phyloP scores from a whole-genome alignment of 192 early-diverging fungal genomes.

The Entophlyctis helioformis region DNA sequence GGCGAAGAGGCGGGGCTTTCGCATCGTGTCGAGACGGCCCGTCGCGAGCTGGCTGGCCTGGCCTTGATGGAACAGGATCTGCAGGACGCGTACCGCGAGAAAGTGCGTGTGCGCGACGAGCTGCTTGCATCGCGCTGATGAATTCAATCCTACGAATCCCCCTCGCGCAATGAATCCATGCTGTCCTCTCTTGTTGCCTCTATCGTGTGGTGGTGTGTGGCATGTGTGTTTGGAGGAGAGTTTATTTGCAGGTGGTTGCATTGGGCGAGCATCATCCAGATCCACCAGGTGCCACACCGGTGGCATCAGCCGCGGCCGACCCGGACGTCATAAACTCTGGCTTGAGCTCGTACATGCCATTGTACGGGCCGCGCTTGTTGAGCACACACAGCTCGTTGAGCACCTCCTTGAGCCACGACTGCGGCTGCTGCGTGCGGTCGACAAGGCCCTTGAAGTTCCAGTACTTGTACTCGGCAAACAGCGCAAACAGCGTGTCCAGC shows the following conservation, averaged over 20 bases:
- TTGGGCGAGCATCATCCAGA: no score
- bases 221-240: no score
- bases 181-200: no score
- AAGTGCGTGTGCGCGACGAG: conserved; percentile 36
- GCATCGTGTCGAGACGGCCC: conserved; percentile 37
- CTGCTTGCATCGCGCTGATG: conserved; percentile 5
- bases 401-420: conserved; percentile 72
- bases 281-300: no score
- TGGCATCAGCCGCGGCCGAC: no score
- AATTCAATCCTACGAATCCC: no score
- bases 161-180: no score
- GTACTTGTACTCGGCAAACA: conserved; percentile 69
- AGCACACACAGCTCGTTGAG: conserved; percentile 65
- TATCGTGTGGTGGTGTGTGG: no score
- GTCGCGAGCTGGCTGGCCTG: conserved; percentile 37
- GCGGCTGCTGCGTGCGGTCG: conserved; percentile 73
- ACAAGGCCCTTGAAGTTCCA: conserved; percentile 77
- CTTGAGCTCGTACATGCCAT: conserved; percentile 72
- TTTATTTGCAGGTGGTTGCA: no score
- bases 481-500: conserved; percentile 68
- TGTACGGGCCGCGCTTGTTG: conserved; percentile 73
- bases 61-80: conserved; percentile 39
- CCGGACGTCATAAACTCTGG: conserved; percentile 64
- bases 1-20: conserved; percentile 23
- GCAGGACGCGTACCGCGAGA: conserved; percentile 54